Conservation (phyloP, 805 yeast species). For the Peterozyma toletana region DNA sequence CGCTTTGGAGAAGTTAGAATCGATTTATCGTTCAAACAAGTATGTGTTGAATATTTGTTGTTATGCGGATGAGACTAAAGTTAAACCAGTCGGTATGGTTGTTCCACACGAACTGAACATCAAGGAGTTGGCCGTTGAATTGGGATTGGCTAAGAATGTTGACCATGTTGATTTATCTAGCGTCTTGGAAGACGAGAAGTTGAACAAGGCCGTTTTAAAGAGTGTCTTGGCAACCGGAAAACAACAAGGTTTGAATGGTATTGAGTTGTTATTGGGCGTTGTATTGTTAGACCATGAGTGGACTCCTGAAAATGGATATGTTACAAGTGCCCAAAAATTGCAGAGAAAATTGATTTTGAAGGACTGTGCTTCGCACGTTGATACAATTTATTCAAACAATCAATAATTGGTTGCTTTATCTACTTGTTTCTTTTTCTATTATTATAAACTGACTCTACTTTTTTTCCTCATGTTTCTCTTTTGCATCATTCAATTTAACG, state of each 20-base stretch:
- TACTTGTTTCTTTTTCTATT: not conserved
- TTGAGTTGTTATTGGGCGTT: constrained; percentile 75
- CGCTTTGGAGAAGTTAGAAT: constrained; percentile 91
- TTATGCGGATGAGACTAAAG: constrained; percentile 82
- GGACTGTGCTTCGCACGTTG: constrained; percentile 61
- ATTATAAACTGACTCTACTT: not conserved
- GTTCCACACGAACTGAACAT: constrained; percentile 71
- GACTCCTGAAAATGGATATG: constrained; percentile 95
- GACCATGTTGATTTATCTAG: constrained; percentile 38
- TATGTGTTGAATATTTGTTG: constrained; percentile 80
- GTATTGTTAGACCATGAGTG: constrained; percentile 85
- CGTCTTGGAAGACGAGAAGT: constrained; percentile 47
- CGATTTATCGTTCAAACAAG: constrained; percentile 78
- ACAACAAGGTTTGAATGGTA: constrained; percentile 74
- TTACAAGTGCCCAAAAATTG: constrained; percentile 92
- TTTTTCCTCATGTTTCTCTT: not conserved
- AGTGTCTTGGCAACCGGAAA: constrained; percentile 69
- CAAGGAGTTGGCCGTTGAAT: constrained; percentile 49
- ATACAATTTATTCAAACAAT: constrained; percentile 43
- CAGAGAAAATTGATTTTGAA: constrained; percentile 86
- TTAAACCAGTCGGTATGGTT: constrained; percentile 88
- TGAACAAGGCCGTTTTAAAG: constrained; percentile 46
- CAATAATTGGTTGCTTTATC: not conserved
- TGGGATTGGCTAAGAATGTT: constrained; percentile 37
- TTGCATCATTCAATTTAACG: not conserved